phyloP scores from a whole-genome alignment of 306 rosid genomes.

The Quercus aquifolioides region DNA sequence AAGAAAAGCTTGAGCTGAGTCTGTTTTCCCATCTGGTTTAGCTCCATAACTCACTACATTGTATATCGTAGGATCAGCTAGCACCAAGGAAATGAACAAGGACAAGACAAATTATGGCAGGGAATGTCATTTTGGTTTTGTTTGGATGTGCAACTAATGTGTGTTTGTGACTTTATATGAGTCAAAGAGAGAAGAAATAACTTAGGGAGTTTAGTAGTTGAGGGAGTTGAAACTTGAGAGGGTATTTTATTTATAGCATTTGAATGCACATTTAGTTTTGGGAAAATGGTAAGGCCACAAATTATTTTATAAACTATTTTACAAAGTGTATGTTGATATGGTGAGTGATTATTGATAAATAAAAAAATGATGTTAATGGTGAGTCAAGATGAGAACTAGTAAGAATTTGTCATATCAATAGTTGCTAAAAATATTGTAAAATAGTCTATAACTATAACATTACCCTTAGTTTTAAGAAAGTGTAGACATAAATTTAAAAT shows the following conservation, averaged over 20 bases:
- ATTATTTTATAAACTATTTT: too few relatives aligned
- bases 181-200: not conserved
- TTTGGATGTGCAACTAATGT: not conserved
- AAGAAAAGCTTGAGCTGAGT: slow-evolving; percentile 32
- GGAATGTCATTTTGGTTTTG: slow-evolving; percentile 3
- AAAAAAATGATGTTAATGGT: too few relatives aligned
- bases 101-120: not conserved
- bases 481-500: too few relatives aligned
- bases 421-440: too few relatives aligned
- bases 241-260: slow-evolving; percentile 24
- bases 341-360: too few relatives aligned
- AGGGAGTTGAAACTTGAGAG: slow-evolving; percentile 15
- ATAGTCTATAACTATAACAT: too few relatives aligned
- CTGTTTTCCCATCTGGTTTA: slow-evolving; percentile 27
- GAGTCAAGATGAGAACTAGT: too few relatives aligned
- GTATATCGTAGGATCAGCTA: not conserved
- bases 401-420: too few relatives aligned
- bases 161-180: not conserved
- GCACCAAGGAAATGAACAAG: not conserved
- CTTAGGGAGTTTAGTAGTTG: not conserved
- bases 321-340: too few relatives aligned
- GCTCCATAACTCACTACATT: slow-evolving; percentile 34
- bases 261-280: not conserved
- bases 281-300: too few relatives aligned
- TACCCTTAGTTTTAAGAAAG: too few relatives aligned